These are phyloP conservation scores for Monilinia polystroma DNA, from an alignment of 2,329 filamentous ascomycete genomes.

Conservation along the genomic window DNA sequence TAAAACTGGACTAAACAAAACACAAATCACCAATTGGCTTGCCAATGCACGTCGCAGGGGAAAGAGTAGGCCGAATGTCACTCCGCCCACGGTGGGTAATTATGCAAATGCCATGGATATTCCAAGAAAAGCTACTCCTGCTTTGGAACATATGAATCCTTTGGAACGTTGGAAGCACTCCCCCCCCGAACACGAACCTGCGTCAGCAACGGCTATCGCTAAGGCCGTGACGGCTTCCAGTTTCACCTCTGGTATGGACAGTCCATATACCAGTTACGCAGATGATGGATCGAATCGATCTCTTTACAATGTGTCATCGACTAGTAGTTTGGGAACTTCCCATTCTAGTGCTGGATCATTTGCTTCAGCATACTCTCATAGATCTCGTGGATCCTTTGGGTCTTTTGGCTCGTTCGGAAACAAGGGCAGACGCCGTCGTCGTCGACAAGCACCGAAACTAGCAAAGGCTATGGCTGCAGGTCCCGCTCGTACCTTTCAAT, in stretches of 20 bases:
- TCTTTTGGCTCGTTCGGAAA: constrained; percentile 38
- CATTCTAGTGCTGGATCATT: constrained; percentile 59
- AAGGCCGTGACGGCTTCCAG: constrained; percentile 56
- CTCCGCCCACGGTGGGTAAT: constrained; percentile 64
- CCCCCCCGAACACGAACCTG: constrained; percentile 68
- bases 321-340: constrained; percentile 60
- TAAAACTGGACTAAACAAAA: constrained; percentile 76
- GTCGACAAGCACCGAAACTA: constrained; percentile 36
- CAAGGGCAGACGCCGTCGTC: constrained; percentile 36
- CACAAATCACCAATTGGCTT: constrained; percentile 88
- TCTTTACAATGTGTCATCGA: constrained; percentile 58
- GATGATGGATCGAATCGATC: constrained; percentile 61
- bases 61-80: constrained; percentile 69
- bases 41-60: constrained; percentile 83
- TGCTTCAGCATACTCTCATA: constrained; percentile 58
- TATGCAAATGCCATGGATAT: constrained; percentile 70
- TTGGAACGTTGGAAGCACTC: constrained; percentile 69
- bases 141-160: constrained; percentile 56
- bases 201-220: constrained; percentile 61
- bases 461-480: constrained; percentile 50
- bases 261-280: constrained; percentile 54
- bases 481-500: constrained; percentile 52
- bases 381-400: constrained; percentile 55
- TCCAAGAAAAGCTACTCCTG: constrained; percentile 59
- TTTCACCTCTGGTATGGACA: constrained; percentile 55